Base-by-base conservation (phyloP, 1,284 basidiomycete species). In the Apiotrichum domesticum region DNA sequence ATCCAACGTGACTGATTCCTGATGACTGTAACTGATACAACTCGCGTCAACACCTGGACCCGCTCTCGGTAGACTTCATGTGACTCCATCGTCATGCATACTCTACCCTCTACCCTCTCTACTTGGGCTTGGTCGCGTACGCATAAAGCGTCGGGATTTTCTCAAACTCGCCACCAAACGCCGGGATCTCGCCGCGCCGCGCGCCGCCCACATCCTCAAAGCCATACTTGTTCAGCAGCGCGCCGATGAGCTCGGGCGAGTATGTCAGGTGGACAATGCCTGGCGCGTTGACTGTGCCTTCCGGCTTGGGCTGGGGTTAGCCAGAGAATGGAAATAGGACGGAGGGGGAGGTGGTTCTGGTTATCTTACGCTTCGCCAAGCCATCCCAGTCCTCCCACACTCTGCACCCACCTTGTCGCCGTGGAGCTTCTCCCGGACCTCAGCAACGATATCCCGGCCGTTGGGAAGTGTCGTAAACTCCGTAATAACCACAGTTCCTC, bases 401-500 rank as follows among this genome's bases (percentile, higher is more conserved):
- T 39, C 8, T 6, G 41, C n/a, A 47, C 50, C 21, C 41, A 51
- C 40, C 40, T 43, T 9, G n/a, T 51, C 29, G 13, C 32, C 39
- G 1, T 14, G 33, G 6, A 44, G 35, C 44, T 53, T 42, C 21
- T 6, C 40, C 11, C 52, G 13, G 10, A 50, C 29, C 15, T 49
- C 39, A 1, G 14, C 34, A 6, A 50, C 13, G 35, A 58, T 35
- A 15, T 58, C 60, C 7, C 39, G 44, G 6, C 57, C 60, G 33
- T 63, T 51, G 13, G 48, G 53, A 8, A 55, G 53, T 9, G 45
- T 42, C 15, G 46, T 51, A 11, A 73, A 71, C 51, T 73, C 71
- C 10, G 66, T 65, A 15, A 70, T 51, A 13, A 70, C 65, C 6
- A 72, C 39, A 59, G 58, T 66, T 37, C 69, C 70, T 1, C 67